Evolutionary conservation across 495 filamentous ascomycete genomes (phyloP), one percentile per base, ranked within the genome.

Genomic region (Penicillium roqueforti): DNA sequence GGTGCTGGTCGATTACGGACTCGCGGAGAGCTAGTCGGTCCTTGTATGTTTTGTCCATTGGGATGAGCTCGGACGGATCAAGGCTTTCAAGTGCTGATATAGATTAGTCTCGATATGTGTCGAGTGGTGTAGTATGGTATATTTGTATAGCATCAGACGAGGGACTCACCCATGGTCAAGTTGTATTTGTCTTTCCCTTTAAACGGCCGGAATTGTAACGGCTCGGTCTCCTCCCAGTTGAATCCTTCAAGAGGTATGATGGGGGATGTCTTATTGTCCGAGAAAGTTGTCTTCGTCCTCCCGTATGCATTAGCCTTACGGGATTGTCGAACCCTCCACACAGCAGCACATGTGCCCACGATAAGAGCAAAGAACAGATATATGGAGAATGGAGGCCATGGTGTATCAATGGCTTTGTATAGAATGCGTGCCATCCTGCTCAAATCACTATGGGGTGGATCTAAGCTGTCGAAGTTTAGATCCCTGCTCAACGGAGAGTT

Each of bases 21-120:
- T 75, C 73, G 7, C 87, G 83, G n/a, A 80, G 63, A 0, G 53
- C 54, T 31, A 91, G 69, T 5, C 85, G 77, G 0, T 68, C 56
- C 22, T 75, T 68, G 63, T 90, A 90, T 28, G 80, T 84, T n/a
- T 66, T 70, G 72, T 91, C 87, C 37, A 89, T 80, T 11, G 68
- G 63, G 48, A 91, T 78, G 23, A 89, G 77, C 8, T 87, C 80
- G 1, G 83, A 83, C 1, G 84, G 73, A 11, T 76, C 69, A 46
- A 72, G 70, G 39, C 61, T 76, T 61, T 78, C 70, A 64, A 83
- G 59, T 67, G 75, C 77, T 79, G 51, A 16, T 34, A 43, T 36
- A 6, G 6, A 16, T 29, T 43, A 42, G 20, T 16, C 6, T 28
- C 18, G 14, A 7, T 6, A 16, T 4, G 36, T n/a, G 10, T 19